These are phyloP conservation scores for Aspergillus niger DNA, from an alignment of 2,329 filamentous ascomycete species.

Conservation along the genomic window DNA sequence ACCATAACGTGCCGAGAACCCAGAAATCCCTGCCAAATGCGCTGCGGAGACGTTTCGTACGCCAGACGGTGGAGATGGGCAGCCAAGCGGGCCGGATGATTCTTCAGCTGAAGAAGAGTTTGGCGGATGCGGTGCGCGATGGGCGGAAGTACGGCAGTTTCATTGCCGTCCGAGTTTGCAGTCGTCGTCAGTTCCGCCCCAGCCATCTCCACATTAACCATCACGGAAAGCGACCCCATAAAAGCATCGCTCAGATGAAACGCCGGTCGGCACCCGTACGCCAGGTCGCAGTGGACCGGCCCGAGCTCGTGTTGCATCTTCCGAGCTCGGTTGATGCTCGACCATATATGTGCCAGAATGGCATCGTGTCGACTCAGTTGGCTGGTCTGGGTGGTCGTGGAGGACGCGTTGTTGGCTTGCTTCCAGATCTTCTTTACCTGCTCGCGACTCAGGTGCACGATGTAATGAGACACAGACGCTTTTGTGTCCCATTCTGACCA, in stretches of 20 bases:
- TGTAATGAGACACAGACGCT: slow-evolving; percentile 33
- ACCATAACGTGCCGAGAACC: slow-evolving; percentile 47
- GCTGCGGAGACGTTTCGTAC: slow-evolving; percentile 49
- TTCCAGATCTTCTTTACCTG: slow-evolving; percentile 42
- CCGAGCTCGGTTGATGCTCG: slow-evolving; percentile 47
- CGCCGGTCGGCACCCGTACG: slow-evolving; percentile 45
- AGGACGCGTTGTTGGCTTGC: slow-evolving; percentile 9
- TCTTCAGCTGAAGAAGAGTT: slow-evolving; percentile 40
- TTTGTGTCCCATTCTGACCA: slow-evolving; percentile 44
- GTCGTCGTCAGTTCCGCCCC: slow-evolving; percentile 9
- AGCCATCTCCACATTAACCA: slow-evolving; percentile 38
- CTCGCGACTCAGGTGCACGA: slow-evolving; percentile 41
- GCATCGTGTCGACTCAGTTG: slow-evolving; percentile 49
- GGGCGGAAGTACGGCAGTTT: not conserved
- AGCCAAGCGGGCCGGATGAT: slow-evolving; percentile 39
- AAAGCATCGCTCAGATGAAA: slow-evolving; percentile 45
- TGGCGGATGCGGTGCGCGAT: slow-evolving; percentile 34
- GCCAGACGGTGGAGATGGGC: slow-evolving; percentile 48
- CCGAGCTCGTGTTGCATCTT: slow-evolving; percentile 26
- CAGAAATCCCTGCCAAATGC: slow-evolving; percentile 52
- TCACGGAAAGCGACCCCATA: slow-evolving; percentile 49
- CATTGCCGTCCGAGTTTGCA: not conserved
- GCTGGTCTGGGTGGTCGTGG: not conserved
- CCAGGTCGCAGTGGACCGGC: slow-evolving; percentile 44
- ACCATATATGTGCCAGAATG: slow-evolving; percentile 52